Conservation (phyloP, 2,329 filamentous ascomycete genomes). For the Colletotrichum sansevieriae region DNA sequence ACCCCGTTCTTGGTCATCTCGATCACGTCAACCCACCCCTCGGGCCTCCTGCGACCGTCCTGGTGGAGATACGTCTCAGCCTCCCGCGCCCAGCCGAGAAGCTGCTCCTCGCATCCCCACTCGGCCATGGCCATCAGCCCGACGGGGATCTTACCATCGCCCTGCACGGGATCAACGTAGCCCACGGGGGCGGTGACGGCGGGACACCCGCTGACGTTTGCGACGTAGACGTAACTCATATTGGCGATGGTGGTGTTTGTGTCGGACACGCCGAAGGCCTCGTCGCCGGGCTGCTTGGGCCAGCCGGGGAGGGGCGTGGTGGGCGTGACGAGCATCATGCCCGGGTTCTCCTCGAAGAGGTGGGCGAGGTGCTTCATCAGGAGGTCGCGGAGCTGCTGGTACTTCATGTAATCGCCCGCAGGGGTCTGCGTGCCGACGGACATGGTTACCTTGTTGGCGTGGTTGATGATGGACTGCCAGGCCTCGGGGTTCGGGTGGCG, state of each 20-base stretch:
- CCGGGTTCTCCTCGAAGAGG: conserved; percentile 78
- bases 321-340: conserved; percentile 83
- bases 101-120: conserved; percentile 75
- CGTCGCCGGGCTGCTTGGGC: conserved; percentile 70
- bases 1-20: conserved; percentile 47
- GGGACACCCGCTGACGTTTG: conserved; percentile 85
- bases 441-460: conserved; percentile 79
- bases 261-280: conserved; percentile 80
- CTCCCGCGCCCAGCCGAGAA: conserved; percentile 71
- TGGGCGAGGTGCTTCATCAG: conserved; percentile 83
- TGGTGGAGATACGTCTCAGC: conserved; percentile 67
- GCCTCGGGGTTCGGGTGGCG: conserved; percentile 59
- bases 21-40: conserved; percentile 71
- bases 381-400: conserved; percentile 79
- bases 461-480: conserved; percentile 69
- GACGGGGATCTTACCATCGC: conserved; percentile 70
- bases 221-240: conserved; percentile 89
- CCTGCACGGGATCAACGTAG: conserved; percentile 71
- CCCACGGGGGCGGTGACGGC: conserved; percentile 81
- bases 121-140: conserved; percentile 74
- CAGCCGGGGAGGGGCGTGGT: conserved; percentile 83
- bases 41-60: conserved; percentile 64
- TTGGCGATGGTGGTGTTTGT: conserved; percentile 78
- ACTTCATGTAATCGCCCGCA: conserved; percentile 77
- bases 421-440: conserved; percentile 73